phyloP scores from a whole-genome alignment of 352 stramenopile species.

The Lagenidium giganteum region DNA sequence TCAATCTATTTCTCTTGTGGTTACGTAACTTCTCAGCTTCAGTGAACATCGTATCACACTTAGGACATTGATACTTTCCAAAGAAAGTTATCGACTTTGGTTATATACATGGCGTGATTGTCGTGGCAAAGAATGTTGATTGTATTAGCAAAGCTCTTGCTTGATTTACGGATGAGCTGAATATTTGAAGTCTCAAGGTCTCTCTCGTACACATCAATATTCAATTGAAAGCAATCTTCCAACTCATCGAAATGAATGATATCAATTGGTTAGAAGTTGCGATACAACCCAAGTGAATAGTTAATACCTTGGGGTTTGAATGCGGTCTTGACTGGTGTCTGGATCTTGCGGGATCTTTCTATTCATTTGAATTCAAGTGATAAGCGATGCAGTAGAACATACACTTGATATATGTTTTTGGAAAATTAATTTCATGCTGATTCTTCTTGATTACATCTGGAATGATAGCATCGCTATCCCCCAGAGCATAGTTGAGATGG shows the following conservation, averaged over 20 bases:
- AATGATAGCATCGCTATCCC: conserved; percentile 13
- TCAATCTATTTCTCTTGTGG: conserved; percentile 14
- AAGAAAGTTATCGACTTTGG: conserved; percentile 4
- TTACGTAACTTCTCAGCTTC: conserved; percentile 6
- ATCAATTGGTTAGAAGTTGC: conserved; percentile 13
- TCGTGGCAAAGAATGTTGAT: conserved; percentile 18
- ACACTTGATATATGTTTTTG: conserved; percentile 10
- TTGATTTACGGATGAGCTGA: conserved; percentile 1
- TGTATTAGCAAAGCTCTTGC: conserved; percentile 3
- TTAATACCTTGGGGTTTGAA: conserved; percentile 4
- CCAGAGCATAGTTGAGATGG: conserved; percentile 11
- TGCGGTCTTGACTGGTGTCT: neutral
- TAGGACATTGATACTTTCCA: conserved; percentile 8
- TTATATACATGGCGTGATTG: conserved; percentile 22
- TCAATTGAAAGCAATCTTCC: conserved; percentile 11
- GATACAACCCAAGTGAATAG: conserved; percentile 2
- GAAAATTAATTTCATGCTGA: conserved; percentile 18
- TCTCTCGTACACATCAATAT: conserved; percentile 14
- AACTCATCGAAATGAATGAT: conserved; percentile 15
- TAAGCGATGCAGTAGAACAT: conserved; percentile 11
- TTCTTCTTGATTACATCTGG: conserved; percentile 13
- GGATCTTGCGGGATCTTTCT: conserved; percentile 1
- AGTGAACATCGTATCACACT: conserved; percentile 15
- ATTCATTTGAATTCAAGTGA: conserved; percentile 3
- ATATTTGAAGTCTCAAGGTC: conserved; percentile 12